Percentiles rank a stretch among this genome's conserved stretches.
These are phyloP conservation scores for Endocalyx cinctus DNA, from an alignment of 2,329 filamentous ascomycete species.

Conservation along the genomic window DNA sequence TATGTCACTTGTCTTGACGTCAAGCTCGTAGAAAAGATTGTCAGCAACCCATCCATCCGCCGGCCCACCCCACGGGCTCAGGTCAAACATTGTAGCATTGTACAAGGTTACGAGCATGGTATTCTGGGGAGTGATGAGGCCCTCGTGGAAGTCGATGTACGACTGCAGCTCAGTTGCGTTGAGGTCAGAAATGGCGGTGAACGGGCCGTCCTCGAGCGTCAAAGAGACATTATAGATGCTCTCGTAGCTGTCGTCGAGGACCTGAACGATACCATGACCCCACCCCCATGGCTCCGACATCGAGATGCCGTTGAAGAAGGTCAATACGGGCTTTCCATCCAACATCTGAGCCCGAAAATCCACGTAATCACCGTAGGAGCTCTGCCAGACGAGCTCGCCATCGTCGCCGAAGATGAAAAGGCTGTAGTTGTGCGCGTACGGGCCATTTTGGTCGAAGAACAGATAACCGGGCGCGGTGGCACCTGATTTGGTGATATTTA, in stretches of 20 bases:
- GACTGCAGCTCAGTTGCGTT: conserved; percentile 8
- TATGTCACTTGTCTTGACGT: conserved; percentile 33
- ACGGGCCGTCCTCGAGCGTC: conserved; percentile 8
- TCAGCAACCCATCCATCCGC: conserved; percentile 30
- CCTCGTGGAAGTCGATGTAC: conserved; percentile 29
- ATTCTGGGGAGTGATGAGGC: conserved; percentile 21
- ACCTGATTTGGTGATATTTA: conserved; percentile 15
- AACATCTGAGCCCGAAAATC: conserved; percentile 24
- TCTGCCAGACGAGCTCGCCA: conserved; percentile 25
- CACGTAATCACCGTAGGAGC: conserved; percentile 16
- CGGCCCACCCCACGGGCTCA: conserved; percentile 27
- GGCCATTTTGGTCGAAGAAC: conserved; percentile 18
- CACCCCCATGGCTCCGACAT: conserved; percentile 21
- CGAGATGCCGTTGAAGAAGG: conserved; percentile 23
- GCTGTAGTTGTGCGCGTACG: conserved; percentile 14
- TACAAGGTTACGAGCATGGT: conserved; percentile 26
- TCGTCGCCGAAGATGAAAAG: conserved; percentile 19
- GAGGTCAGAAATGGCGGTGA: conserved; percentile 10
- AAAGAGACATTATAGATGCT: conserved; percentile 17
- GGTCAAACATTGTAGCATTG: conserved; percentile 25
- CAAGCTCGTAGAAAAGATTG: conserved; percentile 36
- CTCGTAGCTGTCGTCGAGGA: conserved; percentile 26
- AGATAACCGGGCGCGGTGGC: conserved; percentile 15
- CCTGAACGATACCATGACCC: conserved; percentile 27
- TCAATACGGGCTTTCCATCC: conserved; percentile 26